Conservation (phyloP, 331 rosid species). For the Arachis monticola region DNA sequence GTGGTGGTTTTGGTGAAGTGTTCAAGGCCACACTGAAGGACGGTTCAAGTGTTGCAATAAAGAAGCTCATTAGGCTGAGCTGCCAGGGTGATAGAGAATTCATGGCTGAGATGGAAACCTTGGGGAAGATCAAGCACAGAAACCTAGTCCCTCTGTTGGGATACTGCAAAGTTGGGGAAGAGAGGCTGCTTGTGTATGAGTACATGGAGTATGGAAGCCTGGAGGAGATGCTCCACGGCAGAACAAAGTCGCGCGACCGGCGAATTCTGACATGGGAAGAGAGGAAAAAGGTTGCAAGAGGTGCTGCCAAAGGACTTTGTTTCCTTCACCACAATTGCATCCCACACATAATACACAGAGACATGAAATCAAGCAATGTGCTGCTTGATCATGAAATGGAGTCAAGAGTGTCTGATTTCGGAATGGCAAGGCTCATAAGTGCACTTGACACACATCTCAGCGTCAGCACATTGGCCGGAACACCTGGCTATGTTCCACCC, state of each 20-base stretch:
- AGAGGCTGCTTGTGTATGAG: conserved; percentile 93
- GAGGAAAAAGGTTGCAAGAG: conserved; percentile 91
- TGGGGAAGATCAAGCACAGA: conserved; percentile 92
- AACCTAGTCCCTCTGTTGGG: conserved; percentile 92
- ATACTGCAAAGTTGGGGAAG: conserved; percentile 95
- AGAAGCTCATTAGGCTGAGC: conserved; percentile 89
- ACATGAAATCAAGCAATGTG: conserved; percentile 99
- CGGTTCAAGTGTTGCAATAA: conserved; percentile 94
- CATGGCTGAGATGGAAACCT: conserved; percentile 99
- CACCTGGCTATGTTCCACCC: conserved; percentile 98
- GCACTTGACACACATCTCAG: conserved; percentile 98
- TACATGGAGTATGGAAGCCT: conserved; percentile 98
- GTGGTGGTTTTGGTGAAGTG: conserved; percentile 97
- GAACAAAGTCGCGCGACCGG: conserved; percentile 60
- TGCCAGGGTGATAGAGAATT: conserved; percentile 98
- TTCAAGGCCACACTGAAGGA: conserved; percentile 93
- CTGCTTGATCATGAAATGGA: conserved; percentile 90
- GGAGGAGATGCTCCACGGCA: conserved; percentile 96
- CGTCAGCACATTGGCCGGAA: conserved; percentile 97
- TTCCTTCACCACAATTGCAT: conserved; percentile 98
- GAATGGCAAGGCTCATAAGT: conserved; percentile 98
- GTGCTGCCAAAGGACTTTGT: conserved; percentile 97
- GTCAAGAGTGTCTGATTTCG: conserved; percentile 95
- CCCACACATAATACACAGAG: conserved; percentile 98
- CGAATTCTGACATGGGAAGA: conserved; percentile 88